phyloP scores from a whole-genome alignment of 768 basidiomycete species.

The Amanita subjunquillea region DNA sequence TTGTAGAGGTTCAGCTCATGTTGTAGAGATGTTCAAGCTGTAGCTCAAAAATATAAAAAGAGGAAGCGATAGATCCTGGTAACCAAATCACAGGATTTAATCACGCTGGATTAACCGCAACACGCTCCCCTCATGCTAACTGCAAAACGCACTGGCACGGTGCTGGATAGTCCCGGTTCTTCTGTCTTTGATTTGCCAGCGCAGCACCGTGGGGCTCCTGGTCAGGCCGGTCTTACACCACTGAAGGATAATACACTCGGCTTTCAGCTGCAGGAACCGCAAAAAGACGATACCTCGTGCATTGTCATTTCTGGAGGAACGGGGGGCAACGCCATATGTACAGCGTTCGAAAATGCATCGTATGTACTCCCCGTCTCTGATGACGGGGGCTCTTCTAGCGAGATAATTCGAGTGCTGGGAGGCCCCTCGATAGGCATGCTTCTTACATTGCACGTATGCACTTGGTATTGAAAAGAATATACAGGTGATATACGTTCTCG shows the following conservation, averaged over 20 bases:
- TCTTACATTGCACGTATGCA: background rate
- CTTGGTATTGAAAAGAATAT: background rate
- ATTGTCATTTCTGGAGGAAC: constrained; percentile 90
- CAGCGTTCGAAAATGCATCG: constrained; percentile 69
- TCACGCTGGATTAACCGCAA: background rate
- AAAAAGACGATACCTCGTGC: constrained; percentile 32
- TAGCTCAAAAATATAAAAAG: constrained; percentile 50
- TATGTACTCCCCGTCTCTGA: constrained; percentile 92
- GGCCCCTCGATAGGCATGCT: constrained; percentile 71
- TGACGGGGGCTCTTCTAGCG: constrained; percentile 91
- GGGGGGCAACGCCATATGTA: constrained; percentile 84
- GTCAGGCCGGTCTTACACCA: background rate
- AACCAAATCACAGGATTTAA: background rate
- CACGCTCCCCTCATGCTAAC: constrained; percentile 8
- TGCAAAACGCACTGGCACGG: background rate
- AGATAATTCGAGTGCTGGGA: constrained; percentile 86
- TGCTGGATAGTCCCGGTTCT: constrained; percentile 50
- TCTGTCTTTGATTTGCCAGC: constrained; percentile 69
- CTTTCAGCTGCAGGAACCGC: background rate
- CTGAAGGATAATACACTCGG: background rate
- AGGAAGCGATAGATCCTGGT: constrained; percentile 43
- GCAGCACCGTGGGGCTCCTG: constrained; percentile 16
- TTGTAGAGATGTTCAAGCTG: constrained; percentile 19
- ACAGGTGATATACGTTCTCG: constrained; percentile 84
- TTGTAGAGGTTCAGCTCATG: background rate